Conservation (phyloP, 495 filamentous ascomycete species). For the Tuber aestivum region DNA sequence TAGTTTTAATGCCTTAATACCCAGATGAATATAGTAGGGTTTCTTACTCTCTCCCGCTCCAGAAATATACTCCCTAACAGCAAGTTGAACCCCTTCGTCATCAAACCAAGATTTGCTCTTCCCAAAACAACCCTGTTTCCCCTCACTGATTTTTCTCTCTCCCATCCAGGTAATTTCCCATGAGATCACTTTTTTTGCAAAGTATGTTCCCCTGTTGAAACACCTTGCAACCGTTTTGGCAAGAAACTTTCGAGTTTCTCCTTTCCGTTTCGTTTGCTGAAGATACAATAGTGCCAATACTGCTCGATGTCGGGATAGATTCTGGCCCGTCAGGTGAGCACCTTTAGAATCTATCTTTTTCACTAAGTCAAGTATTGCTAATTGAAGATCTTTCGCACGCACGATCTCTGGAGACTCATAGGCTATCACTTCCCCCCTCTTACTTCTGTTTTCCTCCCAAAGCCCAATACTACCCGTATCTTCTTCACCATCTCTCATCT, state of each 20-base stretch:
- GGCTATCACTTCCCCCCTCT: too few species aligned
- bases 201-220: background rate
- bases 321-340: background rate
- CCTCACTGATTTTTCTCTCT: conserved; percentile 7
- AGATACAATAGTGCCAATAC: conserved; percentile 6
- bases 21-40: background rate
- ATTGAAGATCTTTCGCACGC: too few species aligned
- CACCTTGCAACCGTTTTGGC: background rate
- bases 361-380: background rate
- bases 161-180: conserved; percentile 5
- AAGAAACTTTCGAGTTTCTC: background rate
- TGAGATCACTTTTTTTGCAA: conserved; percentile 9
- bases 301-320: conserved; percentile 5
- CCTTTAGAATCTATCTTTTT: conserved; percentile 6
- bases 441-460: too few species aligned
- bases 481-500: too few species aligned
- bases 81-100: conserved; percentile 9
- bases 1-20: background rate
- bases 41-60: background rate
- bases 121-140: background rate
- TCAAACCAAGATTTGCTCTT: conserved; percentile 13
- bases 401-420: too few species aligned
- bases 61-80: conserved; percentile 7
- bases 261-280: background rate
- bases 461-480: too few species aligned